A percentile compares a stretch with the other conserved stretches of the same genome.
These are phyloP conservation scores for Sporothrix inflata DNA, from an alignment of 2,329 filamentous ascomycete genomes.

Conservation along the genomic window DNA sequence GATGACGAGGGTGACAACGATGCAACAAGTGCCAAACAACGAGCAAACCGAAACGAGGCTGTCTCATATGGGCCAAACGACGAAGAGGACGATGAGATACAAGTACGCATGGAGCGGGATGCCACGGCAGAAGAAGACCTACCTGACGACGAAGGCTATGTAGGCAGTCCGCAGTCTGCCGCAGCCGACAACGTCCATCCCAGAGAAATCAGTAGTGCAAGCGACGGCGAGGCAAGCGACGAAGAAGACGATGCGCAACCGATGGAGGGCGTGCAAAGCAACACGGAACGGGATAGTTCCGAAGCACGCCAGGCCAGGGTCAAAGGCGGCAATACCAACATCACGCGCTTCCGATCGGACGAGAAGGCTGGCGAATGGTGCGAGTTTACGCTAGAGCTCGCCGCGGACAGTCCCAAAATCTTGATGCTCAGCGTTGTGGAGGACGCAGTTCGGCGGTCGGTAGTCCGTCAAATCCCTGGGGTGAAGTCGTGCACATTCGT, in stretches of 20 bases:
- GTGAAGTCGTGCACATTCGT: conserved; percentile 74
- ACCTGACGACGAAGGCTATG: conserved; percentile 57
- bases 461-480: conserved; percentile 84
- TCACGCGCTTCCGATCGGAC: conserved; percentile 81
- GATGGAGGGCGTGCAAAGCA: conserved; percentile 38
- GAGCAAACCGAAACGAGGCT: conserved; percentile 76
- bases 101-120: conserved; percentile 63
- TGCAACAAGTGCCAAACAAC: conserved; percentile 73
- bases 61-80: conserved; percentile 92
- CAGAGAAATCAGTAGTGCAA: neutral
- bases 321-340: conserved; percentile 64
- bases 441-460: conserved; percentile 72
- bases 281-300: conserved; percentile 37
- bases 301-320: conserved; percentile 66
- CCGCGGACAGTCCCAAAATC: conserved; percentile 79
- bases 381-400: conserved; percentile 81
- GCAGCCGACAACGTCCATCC: conserved; percentile 29
- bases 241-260: conserved; percentile 38
- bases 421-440: conserved; percentile 92
- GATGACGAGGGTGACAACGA: conserved; percentile 80
- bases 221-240: neutral
- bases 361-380: conserved; percentile 73
- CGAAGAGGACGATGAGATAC: conserved; percentile 82
- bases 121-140: conserved; percentile 58
- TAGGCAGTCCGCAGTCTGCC: conserved; percentile 50